phyloP scores from a whole-genome alignment of 2,329 filamentous ascomycete species.

The Sporothrix dimorphospora region DNA sequence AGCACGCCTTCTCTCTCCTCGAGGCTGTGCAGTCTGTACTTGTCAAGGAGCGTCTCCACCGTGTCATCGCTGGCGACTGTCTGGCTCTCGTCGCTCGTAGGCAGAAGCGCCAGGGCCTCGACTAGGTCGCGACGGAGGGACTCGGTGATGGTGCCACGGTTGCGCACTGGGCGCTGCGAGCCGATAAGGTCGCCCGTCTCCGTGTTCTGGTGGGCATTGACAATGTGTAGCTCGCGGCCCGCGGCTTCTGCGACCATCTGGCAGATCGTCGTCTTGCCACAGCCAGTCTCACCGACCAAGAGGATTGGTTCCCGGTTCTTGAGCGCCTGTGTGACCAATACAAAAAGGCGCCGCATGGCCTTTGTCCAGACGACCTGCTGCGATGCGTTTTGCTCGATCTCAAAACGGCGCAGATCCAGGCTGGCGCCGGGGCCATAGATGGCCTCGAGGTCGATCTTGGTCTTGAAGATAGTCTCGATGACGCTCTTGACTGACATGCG shows the following conservation, averaged over 20 bases:
- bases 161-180: conserved; percentile 87
- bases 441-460: conserved; percentile 72
- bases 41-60: conserved; percentile 59
- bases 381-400: conserved; percentile 49
- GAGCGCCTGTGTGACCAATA: conserved; percentile 84
- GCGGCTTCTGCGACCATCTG: conserved; percentile 86
- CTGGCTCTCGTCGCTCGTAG: background rate
- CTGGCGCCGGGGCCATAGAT: conserved; percentile 70
- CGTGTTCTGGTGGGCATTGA: conserved; percentile 98
- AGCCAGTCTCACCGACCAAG: conserved; percentile 94
- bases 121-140: conserved; percentile 65
- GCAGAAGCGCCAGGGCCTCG: conserved; percentile 44
- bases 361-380: conserved; percentile 88
- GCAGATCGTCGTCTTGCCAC: conserved; percentile 95
- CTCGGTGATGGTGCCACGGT: conserved; percentile 73
- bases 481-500: conserved; percentile 80
- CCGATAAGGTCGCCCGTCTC: conserved; percentile 98
- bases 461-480: conserved; percentile 89
- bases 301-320: conserved; percentile 91
- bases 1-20: conserved; percentile 49
- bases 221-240: conserved; percentile 75
- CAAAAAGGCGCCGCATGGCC: conserved; percentile 89
- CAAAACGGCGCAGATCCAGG: conserved; percentile 57
- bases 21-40: conserved; percentile 59
- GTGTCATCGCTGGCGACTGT: conserved; percentile 38